Evolutionary conservation across 2,329 filamentous ascomycete species (phyloP), one percentile per base, ranked within the genome.

Genomic region (Alternaria solani): DNA sequence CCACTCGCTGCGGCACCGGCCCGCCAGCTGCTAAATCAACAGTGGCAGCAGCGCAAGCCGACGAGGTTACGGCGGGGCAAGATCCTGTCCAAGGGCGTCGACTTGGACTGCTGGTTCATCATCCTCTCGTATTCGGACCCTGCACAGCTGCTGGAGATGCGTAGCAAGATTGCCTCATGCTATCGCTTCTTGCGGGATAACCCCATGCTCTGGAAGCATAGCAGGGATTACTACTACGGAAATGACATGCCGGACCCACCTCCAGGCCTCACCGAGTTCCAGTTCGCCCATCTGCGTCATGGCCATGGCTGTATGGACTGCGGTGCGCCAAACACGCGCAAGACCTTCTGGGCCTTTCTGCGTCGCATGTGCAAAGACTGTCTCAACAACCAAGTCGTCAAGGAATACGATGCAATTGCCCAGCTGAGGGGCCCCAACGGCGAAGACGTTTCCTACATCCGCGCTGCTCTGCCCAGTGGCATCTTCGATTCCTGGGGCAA

Each of bases 311-410:
- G 79, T 65, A 78, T 78, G 72, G 74, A 70, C 30, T 80, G 79
- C 62, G 64, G 67, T 14, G 69, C 77, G 12, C 67, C 65, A 5
- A 72, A 69, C 34, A 77, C 78, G 7, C 72, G 79, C 62, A 81
- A 80, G 64, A 78, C 78, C 5, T 81, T 80, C 58, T 81, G 79
- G 79, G 77, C 77, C 2, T 80, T 80, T 51, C 72, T 78, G 23
- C 74, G 77, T 11, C 75, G 79, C n/a, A 80, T 78, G 78, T 81
- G 79, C 64, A 76, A 77, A 51, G 63, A 64, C 8, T 81, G 79
- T 59, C 67, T 80, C 49, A 69, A 71, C 16, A 62, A 64, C 9
- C 78, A 79, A 52, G 75, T 71, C 6, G 51, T 75, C 38, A 71
- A 70, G 55, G 70, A 77, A 57, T 68, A 70, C 25, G 76, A 78